Evolutionary conservation across 2,329 filamentous ascomycete species (phyloP).

Genomic region (Drechslerella dactyloides): DNA sequence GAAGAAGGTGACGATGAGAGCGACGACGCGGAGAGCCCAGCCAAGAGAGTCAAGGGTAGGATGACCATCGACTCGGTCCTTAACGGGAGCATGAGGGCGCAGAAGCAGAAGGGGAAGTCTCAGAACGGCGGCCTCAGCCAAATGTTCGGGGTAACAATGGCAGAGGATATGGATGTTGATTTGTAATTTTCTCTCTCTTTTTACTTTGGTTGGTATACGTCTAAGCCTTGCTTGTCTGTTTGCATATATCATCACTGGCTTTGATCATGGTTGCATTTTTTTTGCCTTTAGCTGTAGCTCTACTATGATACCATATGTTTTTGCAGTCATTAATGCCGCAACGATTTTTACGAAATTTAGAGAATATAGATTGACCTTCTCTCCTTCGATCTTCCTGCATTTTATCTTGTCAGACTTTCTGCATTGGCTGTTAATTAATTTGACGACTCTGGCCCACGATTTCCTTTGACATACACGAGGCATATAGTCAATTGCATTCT

Average conservation of each 20-base stretch:
- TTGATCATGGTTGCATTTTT: neutral
- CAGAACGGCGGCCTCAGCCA: constrained; percentile 40
- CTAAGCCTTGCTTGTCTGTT: neutral
- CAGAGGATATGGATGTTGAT: constrained; percentile 47
- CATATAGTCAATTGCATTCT: neutral
- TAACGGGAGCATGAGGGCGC: constrained; percentile 28
- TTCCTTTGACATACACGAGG: neutral
- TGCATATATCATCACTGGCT: neutral
- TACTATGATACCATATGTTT: neutral
- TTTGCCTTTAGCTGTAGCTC: neutral
- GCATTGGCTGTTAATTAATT: too few species aligned
- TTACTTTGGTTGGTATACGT: constrained; percentile 11
- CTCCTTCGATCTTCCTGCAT: neutral
- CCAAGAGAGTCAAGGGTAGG: constrained; percentile 38
- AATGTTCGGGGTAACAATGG: constrained; percentile 43
- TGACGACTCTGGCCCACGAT: neutral
- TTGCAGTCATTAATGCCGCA: too few species aligned
- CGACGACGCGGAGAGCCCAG: constrained; percentile 44
- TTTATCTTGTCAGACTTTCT: neutral
- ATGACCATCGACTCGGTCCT: constrained; percentile 49
- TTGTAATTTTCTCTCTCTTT: constrained; percentile 21
- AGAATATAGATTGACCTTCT: neutral
- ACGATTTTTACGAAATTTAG: neutral
- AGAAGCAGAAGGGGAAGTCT: constrained; percentile 17
- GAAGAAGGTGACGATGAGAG: constrained; percentile 48